Evolutionary conservation across 805 yeast genomes (phyloP).

Genomic region (Ogataea salicorniae): DNA sequence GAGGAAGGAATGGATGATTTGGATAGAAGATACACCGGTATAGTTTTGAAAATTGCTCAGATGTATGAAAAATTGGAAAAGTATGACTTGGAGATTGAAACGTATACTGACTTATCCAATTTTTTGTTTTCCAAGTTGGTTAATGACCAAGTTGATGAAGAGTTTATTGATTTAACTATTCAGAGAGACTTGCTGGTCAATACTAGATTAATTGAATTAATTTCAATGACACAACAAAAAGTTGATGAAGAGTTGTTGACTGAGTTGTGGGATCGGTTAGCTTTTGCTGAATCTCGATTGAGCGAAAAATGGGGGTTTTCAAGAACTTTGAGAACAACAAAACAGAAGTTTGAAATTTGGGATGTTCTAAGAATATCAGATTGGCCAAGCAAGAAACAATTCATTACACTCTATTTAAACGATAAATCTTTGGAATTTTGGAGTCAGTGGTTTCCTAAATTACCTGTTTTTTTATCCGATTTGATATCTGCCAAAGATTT

Average conservation of each 20-base stretch:
- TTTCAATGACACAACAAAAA: constrained; percentile 5
- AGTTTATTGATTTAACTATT: constrained; percentile 21
- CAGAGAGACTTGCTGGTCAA: constrained; percentile 26
- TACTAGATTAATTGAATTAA: constrained; percentile 23
- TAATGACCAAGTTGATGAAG: constrained; percentile 21
- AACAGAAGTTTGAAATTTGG: constrained; percentile 9
- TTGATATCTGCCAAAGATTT: constrained; percentile 73
- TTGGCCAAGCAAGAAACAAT: constrained; percentile 11
- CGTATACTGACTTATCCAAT: constrained; percentile 35
- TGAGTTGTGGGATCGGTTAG: constrained; percentile 26
- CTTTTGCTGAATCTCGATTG: constrained; percentile 22
- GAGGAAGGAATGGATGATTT: constrained; percentile 49
- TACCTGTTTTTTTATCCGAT: constrained; percentile 76
- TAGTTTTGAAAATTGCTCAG: constrained; percentile 81
- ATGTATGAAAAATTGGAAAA: constrained; percentile 70
- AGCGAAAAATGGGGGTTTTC: constrained; percentile 15
- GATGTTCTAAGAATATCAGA: constrained; percentile 18
- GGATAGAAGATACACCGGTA: constrained; percentile 82
- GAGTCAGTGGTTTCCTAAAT: constrained; percentile 34
- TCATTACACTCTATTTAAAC: constrained; percentile 19
- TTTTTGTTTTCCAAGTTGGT: constrained; percentile 25
- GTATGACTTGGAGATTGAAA: constrained; percentile 56
- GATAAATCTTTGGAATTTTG: constrained; percentile 17
- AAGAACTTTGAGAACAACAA: not conserved
- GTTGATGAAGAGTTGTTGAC: constrained; percentile 5